Evolutionary conservation across 179 eudicot species (phyloP).

Genomic region (Patellifolia procumbens): DNA sequence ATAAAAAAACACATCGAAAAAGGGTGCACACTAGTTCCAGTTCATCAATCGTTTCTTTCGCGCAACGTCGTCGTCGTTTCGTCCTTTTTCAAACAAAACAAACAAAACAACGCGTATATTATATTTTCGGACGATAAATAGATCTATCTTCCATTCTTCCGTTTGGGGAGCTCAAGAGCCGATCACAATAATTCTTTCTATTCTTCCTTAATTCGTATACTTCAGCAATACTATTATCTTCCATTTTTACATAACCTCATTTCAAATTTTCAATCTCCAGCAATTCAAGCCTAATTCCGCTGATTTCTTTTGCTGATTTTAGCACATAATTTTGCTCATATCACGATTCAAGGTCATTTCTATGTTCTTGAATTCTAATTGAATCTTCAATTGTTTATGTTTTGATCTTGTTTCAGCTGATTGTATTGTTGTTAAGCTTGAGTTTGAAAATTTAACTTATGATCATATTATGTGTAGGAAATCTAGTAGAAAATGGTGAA

Average conservation of each 20-base stretch:
- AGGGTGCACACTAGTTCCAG: too few species aligned
- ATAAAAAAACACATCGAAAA: too few species aligned
- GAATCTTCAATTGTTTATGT: neutral
- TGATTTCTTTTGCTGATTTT: neutral
- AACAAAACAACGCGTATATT: neutral
- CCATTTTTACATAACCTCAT: neutral
- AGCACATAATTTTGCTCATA: neutral
- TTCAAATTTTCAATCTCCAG: neutral
- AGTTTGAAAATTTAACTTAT: too few species aligned
- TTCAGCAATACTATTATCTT: neutral
- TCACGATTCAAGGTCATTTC: neutral
- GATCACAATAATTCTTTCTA: conserved; percentile 15
- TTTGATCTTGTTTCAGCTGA: neutral
- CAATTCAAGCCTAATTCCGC: neutral
- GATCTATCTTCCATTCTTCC: conserved; percentile 17
- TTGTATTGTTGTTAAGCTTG: neutral
- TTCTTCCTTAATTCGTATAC: conserved; percentile 9
- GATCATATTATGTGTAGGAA: conserved; percentile 36
- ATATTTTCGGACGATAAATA: neutral
- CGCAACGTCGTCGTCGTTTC: neutral
- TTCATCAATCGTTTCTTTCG: neutral
- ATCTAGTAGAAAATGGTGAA: conserved; percentile 74
- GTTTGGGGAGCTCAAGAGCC: conserved; percentile 5
- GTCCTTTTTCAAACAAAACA: neutral
- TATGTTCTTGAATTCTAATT: neutral